Evolutionary conservation across 2,329 filamentous ascomycete species (phyloP), one percentile per base, ranked within the genome.

Genomic region (Myriosclerotinia scirpicola): DNA sequence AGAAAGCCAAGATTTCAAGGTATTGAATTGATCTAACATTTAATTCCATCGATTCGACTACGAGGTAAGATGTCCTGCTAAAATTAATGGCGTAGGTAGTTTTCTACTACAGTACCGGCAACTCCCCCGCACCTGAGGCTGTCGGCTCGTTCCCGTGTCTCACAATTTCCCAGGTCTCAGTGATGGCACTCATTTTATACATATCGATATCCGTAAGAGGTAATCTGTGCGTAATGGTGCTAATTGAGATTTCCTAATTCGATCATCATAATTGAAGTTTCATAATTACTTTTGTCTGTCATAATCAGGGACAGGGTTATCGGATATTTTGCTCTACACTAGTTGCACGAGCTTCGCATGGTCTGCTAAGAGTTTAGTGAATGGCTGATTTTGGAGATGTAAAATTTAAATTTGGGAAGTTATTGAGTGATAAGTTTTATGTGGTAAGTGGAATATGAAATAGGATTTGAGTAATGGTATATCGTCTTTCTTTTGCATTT

Each of bases 101-200:
- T 15, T 15, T 15, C 15, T n/a, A 48, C 20, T 48, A 34, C 30
- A 38, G 20, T 11, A 22, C n/a, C 34, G 44, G 44, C 46, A 50
- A 8, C 11, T 22, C 42, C 42, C 26, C 26, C 22, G 56, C 26
- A 22, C 26, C 40, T 26, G n/a, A n/a, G n/a, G n/a, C n/a, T n/a
- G n/a, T 50, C 44, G 44, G 30, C 58, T 61, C 34, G 30, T 26
- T 48, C n/a, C n/a, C 44, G n/a, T 30, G 20, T 60, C 58, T 61
- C 22, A 50, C 5, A 36, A 38, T 8, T 36, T 60, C n/a, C 8
- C 14, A 38, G 26, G 40, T 26, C 30, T 61, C 22, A 12, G 9
- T 26, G 20, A 48, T 42, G 8, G 42, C n/a, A 38, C n/a, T 50
- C 30, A 60, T 48, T 56, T 36, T 26, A 22, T 46, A 48, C 9